Percentiles rank a stretch among this genome's conserved stretches.
phyloP scores from a whole-genome alignment of 2,329 filamentous ascomycete species.

The Tolypocladium capitatum region DNA sequence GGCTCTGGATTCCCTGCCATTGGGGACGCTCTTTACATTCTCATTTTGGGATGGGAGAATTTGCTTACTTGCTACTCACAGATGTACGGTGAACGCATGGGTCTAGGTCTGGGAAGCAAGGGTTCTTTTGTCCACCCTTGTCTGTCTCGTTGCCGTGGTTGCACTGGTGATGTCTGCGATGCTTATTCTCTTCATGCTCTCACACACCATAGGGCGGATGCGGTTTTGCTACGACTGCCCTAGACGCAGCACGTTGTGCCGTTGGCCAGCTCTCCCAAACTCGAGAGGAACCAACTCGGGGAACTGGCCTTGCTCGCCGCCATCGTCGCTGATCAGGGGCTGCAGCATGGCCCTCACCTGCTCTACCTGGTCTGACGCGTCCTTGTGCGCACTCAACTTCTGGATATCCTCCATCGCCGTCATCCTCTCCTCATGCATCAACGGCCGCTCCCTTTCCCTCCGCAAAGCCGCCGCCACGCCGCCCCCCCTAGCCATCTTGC shows the following conservation, averaged over 20 bases:
- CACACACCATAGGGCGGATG: not conserved
- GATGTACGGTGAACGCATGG: not conserved
- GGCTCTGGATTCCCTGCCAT: not conserved
- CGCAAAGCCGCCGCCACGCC: conserved; percentile 11
- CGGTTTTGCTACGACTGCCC: not conserved
- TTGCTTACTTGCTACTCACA: not conserved
- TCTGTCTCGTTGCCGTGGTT: not conserved
- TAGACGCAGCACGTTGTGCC: conserved; percentile 5
- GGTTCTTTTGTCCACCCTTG: not conserved
- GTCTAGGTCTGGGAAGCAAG: not conserved
- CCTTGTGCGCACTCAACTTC: conserved; percentile 9
- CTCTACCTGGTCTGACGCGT: conserved; percentile 9
- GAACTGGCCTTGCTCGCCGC: not conserved
- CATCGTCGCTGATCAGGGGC: conserved; percentile 6
- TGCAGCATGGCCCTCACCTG: conserved; percentile 14
- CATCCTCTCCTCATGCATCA: conserved; percentile 13
- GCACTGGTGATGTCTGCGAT: not conserved
- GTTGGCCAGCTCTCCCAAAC: conserved; percentile 7
- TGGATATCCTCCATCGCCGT: conserved; percentile 12
- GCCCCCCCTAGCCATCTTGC: not conserved
- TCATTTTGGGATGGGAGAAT: not conserved
- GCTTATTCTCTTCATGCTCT: not conserved
- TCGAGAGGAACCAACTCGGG: conserved; percentile 8
- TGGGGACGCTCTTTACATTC: not conserved
- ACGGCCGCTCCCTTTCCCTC: conserved; percentile 13